Percentiles rank a stretch among this genome's conserved stretches.
Conservation (phyloP, 2,329 filamentous ascomycete genomes). For the Byssoonygena ceratinophila region DNA sequence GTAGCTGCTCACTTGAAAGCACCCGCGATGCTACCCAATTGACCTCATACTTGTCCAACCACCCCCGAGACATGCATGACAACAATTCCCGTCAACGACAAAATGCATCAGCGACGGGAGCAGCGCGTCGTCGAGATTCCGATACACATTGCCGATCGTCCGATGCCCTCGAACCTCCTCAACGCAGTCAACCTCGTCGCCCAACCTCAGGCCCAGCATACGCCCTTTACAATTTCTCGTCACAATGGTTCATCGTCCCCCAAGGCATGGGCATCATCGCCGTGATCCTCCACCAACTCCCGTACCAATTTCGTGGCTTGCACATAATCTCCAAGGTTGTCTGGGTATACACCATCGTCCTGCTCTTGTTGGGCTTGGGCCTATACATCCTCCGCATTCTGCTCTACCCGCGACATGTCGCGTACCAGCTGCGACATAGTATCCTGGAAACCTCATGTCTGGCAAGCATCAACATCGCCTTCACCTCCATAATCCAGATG, state of each 20-base stretch:
- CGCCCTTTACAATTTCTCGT: slow-evolving; percentile 28
- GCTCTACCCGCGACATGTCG: slow-evolving; percentile 27
- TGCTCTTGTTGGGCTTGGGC: slow-evolving; percentile 23
- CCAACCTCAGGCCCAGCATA: slow-evolving; percentile 6
- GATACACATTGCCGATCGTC: background rate
- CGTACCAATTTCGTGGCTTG: slow-evolving; percentile 35
- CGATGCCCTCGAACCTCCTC: background rate
- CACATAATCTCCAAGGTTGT: slow-evolving; percentile 29
- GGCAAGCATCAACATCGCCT: slow-evolving; percentile 31
- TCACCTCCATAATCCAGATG: slow-evolving; percentile 27
- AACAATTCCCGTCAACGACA: background rate
- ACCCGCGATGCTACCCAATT: background rate
- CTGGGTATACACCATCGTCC: slow-evolving; percentile 31
- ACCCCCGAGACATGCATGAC: background rate
- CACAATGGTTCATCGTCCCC: slow-evolving; percentile 32
- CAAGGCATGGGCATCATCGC: slow-evolving; percentile 32
- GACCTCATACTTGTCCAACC: no score
- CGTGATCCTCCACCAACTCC: slow-evolving; percentile 29
- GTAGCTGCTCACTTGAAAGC: background rate
- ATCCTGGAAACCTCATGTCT: slow-evolving; percentile 32
- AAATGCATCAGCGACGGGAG: background rate
- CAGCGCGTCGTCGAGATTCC: background rate
- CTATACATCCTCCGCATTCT: slow-evolving; percentile 27
- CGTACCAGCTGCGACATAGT: slow-evolving; percentile 23
- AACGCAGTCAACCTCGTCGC: background rate